Base-by-base conservation (phyloP, 345 rosid species). In the Kandelia obovata region DNA sequence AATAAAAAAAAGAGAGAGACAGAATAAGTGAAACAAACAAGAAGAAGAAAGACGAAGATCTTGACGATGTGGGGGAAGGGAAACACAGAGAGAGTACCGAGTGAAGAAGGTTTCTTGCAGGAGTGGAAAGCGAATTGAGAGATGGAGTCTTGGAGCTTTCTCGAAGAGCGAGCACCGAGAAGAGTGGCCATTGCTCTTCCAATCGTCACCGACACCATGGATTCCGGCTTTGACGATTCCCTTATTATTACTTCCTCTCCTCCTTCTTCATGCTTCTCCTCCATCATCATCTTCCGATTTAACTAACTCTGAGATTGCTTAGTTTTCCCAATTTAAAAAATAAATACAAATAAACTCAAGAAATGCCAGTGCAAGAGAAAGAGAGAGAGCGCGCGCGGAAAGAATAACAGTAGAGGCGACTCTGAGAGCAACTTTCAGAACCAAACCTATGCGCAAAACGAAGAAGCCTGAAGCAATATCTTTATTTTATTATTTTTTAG, bases 161-260 rank as follows among this genome's bases (percentile, higher is more conserved):
- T 88, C 68, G 96, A 71, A 73, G 96, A 73, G 75, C 89, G 92
- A 71, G 96, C 73, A 0, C 82, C 27, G 68, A 92, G 92, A 23
- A 92, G 82, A 61, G 87, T 75, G 32, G 69, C 70, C 80, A 88
- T 80, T 26, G 83, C 86, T 78, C 92, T 73, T 27, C 91, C 96
- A 20, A 90, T 71, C 7, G 90, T 86, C 37, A 88, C 77, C 4
- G 86, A 78, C 51, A 83, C 82, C 85, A 87, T 66, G 8, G 96
- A 81, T 58, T 88, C 88, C 21, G 83, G 74, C 39, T 79, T 74
- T 26, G 71, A 26, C 8, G 71, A 26, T 9, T 69, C 46, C 28
- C 85, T 76, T 58, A 88, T 72, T 55, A 84, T 16, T 62, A 52
- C 83, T 32, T 64, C 78, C 69, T 64, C 74, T 67, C 70, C 80